Conservation (phyloP, 2,329 filamentous ascomycete species). For the Colletotrichum abscissum region DNA sequence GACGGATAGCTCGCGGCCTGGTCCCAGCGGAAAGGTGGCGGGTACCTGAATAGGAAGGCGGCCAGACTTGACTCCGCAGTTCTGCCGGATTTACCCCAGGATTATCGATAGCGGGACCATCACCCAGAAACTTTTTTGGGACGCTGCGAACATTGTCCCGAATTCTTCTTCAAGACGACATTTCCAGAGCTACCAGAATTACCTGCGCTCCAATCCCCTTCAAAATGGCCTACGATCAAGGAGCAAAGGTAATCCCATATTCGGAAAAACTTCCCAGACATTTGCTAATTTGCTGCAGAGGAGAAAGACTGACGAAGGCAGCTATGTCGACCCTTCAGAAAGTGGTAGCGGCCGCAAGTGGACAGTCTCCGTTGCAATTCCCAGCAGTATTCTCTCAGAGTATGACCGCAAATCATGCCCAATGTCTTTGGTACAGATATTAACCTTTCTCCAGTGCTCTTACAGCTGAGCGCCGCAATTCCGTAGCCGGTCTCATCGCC, state of each 20-base stretch:
- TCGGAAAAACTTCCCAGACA: too few relatives aligned
- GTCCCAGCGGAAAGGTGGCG: conserved; percentile 29
- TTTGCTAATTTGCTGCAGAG: conserved; percentile 51
- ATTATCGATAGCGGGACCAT: conserved; percentile 19
- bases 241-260: conserved; percentile 32
- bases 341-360: conserved; percentile 68
- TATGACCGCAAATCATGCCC: conserved; percentile 49
- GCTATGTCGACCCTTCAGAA: conserved; percentile 55
- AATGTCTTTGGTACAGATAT: neutral
- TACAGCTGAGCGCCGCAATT: conserved; percentile 80
- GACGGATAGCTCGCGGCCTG: conserved; percentile 23
- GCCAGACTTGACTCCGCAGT: conserved; percentile 30
- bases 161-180: neutral
- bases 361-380: conserved; percentile 82
- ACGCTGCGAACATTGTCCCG: conserved; percentile 1
- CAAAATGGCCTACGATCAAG: conserved; percentile 33
- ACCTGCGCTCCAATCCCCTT: neutral
- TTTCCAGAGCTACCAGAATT: neutral
- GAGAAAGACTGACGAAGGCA: conserved; percentile 59
- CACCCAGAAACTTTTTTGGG: conserved; percentile 31
- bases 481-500: conserved; percentile 79
- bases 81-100: conserved; percentile 40
- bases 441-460: conserved; percentile 62
- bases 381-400: conserved; percentile 82
- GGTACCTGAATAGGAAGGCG: conserved; percentile 38